Conservation (phyloP, 2,329 filamentous ascomycete species). For the Cordyceps tenuipes region DNA sequence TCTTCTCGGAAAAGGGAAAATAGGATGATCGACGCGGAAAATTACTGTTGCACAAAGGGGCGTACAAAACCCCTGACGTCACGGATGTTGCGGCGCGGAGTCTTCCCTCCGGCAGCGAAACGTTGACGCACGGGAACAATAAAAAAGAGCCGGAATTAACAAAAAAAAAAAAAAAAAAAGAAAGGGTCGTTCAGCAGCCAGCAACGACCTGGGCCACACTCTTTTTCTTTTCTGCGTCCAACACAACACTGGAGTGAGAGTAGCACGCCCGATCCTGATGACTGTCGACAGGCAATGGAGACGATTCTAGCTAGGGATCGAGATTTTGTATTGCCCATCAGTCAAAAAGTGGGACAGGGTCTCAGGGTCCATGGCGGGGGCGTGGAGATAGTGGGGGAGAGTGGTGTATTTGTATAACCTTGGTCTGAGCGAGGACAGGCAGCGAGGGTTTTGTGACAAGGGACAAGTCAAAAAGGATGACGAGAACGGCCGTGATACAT, state of each 20-base stretch:
- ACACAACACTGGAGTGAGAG: background rate
- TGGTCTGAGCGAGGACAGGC: background rate
- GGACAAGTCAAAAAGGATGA: background rate
- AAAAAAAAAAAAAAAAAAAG: too few species aligned
- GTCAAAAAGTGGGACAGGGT: constrained; percentile 9
- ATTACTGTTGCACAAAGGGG: background rate
- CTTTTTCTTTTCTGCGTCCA: background rate
- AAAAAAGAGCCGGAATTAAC: background rate
- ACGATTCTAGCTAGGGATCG: constrained; percentile 9
- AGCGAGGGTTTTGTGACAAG: background rate
- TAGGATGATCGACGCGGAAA: background rate
- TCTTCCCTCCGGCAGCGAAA: background rate
- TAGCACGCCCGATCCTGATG: background rate
- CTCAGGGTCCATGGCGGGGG: constrained; percentile 10
- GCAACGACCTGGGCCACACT: background rate
- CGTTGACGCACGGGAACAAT: background rate
- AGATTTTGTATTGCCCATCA: constrained; percentile 12
- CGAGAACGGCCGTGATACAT: background rate
- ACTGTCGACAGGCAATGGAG: background rate
- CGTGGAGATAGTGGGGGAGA: background rate
- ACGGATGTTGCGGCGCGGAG: background rate
- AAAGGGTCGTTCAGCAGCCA: background rate
- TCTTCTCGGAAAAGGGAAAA: background rate
- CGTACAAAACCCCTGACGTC: background rate
- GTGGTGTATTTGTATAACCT: background rate